phyloP scores from a whole-genome alignment of 176 grass and related monocot genomes.

The Rhynchospora tenuis region DNA sequence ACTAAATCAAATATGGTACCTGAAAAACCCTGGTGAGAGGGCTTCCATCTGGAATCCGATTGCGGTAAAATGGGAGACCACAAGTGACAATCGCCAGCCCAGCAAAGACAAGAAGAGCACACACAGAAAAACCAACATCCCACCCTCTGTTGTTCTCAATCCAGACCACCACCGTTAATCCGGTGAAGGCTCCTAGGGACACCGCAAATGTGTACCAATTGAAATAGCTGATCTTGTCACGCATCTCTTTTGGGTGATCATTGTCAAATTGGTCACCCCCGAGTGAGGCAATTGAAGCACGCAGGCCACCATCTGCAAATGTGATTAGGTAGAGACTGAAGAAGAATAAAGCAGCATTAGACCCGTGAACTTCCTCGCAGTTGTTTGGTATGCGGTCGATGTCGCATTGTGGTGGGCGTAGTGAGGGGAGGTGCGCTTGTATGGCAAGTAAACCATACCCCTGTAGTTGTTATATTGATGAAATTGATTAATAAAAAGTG shows the following conservation, averaged over 20 bases:
- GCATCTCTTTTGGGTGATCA: slow-evolving; percentile 32
- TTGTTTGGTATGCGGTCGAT: neutral
- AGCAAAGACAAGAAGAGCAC: slow-evolving; percentile 23
- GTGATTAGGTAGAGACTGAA: slow-evolving; percentile 55
- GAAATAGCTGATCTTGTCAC: slow-evolving; percentile 64
- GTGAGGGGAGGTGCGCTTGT: slow-evolving; percentile 53
- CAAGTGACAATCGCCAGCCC: slow-evolving; percentile 35
- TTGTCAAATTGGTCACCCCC: slow-evolving; percentile 71
- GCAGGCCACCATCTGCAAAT: slow-evolving; percentile 48
- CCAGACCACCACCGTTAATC: slow-evolving; percentile 60
- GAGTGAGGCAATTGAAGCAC: slow-evolving; percentile 49
- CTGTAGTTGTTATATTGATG: slow-evolving; percentile 30
- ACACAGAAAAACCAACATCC: slow-evolving; percentile 53
- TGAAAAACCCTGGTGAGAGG: slow-evolving; percentile 58
- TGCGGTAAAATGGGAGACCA: slow-evolving; percentile 56
- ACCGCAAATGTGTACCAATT: slow-evolving; percentile 79
- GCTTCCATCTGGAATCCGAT: slow-evolving; percentile 50
- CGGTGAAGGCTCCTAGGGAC: slow-evolving; percentile 51
- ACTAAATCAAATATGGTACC: slow-evolving; percentile 19
- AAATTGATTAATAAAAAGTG: too few relatives aligned
- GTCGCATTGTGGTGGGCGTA: slow-evolving; percentile 47
- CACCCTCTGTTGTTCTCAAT: slow-evolving; percentile 49
- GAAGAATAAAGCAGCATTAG: slow-evolving; percentile 49
- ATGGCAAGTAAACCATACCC: slow-evolving; percentile 65
- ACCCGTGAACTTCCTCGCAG: slow-evolving; percentile 37